Evolutionary conservation across 2,329 filamentous ascomycete genomes (phyloP), one percentile per base, ranked within the genome.

Genomic region (Knoxdaviesia capensis): DNA sequence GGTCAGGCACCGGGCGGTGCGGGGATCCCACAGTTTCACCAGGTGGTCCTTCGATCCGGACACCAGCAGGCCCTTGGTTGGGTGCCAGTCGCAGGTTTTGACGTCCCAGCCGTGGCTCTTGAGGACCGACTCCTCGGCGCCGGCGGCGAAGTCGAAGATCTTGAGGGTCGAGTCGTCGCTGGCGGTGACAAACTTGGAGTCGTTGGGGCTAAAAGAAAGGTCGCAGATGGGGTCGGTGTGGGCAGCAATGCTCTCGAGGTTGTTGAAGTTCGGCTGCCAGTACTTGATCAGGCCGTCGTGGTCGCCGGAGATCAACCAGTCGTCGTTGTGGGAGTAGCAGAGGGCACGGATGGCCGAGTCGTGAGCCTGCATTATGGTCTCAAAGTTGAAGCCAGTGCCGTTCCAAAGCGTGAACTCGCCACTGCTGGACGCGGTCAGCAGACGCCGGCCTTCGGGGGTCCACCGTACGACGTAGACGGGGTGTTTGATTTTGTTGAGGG

Each of bases 361-460:
- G 59, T 96, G 88, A 35, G 88, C 88, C 65, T 94, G 87, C 82
- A 94, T 94, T 31, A 98, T 94, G 4, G 90, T 96, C 63, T 98
- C 90, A 52, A 98, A 98, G 59, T 98, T 96, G 71, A 98, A 98
- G 29, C 86, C 88, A 37, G 88, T 96, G 48, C 90, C 90, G 57
- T 98, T 98, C 90, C 90, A 98, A 4, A 98, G 62, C 35, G 92
- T 98, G 53, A 98, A 98, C 57, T 98, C 90, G 54, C 90, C 90
- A 56, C 88, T 96, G 50, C 86, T 93, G 0, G 87, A 93, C 28
- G 86, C 90, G 0, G 90, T 96, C 55, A 98, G 69, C 44, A 98
- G 64, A 50, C 90, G 71, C 46, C 90, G 78, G 31, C 90, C 90
- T 59, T 98, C 90, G 6, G 90, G 90, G 10, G 92, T 98, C 90